These are phyloP conservation scores for Mrakia frigida DNA, from an alignment of 768 basidiomycete species.

Conservation along the genomic window DNA sequence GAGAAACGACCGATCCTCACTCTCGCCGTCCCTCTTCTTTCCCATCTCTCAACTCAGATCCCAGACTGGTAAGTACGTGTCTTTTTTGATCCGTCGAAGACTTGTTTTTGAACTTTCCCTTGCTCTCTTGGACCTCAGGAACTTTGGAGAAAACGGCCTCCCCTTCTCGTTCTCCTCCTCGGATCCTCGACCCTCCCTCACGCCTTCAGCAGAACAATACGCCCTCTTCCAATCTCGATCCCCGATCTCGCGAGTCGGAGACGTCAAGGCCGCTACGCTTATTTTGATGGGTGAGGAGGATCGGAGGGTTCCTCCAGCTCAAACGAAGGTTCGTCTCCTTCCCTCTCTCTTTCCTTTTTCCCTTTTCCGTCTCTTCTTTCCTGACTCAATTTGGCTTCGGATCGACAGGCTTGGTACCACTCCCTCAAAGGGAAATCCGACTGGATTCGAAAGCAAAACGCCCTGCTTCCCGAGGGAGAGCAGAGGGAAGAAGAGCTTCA, in stretches of 20 bases:
- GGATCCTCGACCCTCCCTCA: conserved; percentile 34
- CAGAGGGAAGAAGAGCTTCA: conserved; percentile 37
- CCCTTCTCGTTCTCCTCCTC: conserved; percentile 42
- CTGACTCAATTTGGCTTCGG: neutral
- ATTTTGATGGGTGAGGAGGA: conserved; percentile 60
- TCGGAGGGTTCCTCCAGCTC: conserved; percentile 58
- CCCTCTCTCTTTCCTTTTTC: neutral
- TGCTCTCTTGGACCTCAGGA: conserved; percentile 16
- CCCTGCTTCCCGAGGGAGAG: neutral
- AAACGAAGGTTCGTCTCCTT: conserved; percentile 39
- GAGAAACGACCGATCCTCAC: neutral
- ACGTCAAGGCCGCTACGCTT: conserved; percentile 54
- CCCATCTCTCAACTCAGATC: neutral
- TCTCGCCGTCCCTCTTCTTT: neutral
- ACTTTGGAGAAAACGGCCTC: conserved; percentile 48
- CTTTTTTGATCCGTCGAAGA: too few relatives aligned
- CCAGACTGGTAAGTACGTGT: neutral
- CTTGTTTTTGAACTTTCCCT: neutral
- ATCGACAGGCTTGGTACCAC: conserved; percentile 60
- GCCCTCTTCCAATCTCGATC: conserved; percentile 51
- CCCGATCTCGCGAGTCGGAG: conserved; percentile 55
- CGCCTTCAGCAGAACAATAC: conserved; percentile 52
- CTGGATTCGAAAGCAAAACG: neutral
- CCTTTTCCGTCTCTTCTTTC: neutral
- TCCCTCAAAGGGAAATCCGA: conserved; percentile 51